phyloP scores from a whole-genome alignment of 768 basidiomycete genomes.

The Postia placenta region DNA sequence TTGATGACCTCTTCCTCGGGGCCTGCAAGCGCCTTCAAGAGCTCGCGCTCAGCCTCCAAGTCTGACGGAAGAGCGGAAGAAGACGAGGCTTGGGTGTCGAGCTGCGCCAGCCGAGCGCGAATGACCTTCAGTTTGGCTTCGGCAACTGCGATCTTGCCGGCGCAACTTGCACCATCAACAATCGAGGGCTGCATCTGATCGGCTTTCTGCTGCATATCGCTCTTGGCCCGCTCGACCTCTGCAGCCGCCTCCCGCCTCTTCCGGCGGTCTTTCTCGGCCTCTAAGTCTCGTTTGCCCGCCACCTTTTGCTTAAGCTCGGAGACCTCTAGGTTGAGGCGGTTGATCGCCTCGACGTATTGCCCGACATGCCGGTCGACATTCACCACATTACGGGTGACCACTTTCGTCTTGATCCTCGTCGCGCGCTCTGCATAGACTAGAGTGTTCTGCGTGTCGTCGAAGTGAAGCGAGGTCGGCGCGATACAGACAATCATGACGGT shows the following conservation, averaged over 20 bases:
- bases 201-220: constrained; percentile 64
- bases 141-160: constrained; percentile 66
- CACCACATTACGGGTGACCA: constrained; percentile 91
- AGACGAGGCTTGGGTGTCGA: constrained; percentile 37
- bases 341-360: constrained; percentile 92
- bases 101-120: constrained; percentile 52
- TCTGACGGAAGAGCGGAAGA: constrained; percentile 41
- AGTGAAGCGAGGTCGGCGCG: constrained; percentile 90
- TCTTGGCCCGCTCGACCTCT: constrained; percentile 70
- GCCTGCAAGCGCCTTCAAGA: constrained; percentile 58
- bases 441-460: constrained; percentile 98
- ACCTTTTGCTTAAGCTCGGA: constrained; percentile 82
- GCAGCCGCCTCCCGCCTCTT: constrained; percentile 63
- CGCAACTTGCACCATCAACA: constrained; percentile 67
- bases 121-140: constrained; percentile 63
- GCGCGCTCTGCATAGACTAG: constrained; percentile 96
- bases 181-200: constrained; percentile 69
- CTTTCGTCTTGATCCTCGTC: constrained; percentile 97
- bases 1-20: constrained; percentile 68
- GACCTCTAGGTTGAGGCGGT: constrained; percentile 79
- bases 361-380: constrained; percentile 94
- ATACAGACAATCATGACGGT: constrained; percentile 99
- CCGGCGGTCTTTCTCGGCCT: constrained; percentile 58
- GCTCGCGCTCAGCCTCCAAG: constrained; percentile 65
- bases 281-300: constrained; percentile 58